phyloP scores from a whole-genome alignment of 495 filamentous ascomycete species.

The Annulohypoxylon moriforme region DNA sequence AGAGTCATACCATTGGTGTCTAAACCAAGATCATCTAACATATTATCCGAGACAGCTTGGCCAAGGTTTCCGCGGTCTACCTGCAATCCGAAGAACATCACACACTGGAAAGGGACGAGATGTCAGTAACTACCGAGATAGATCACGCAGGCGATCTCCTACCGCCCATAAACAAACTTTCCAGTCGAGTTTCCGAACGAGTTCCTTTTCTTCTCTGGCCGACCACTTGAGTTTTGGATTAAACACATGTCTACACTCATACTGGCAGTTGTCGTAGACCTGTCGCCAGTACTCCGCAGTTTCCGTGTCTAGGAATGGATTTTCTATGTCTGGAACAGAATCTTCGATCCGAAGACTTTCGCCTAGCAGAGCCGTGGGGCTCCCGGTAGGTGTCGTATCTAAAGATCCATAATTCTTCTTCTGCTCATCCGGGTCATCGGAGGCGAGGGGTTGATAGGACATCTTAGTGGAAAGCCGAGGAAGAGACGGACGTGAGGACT shows the following conservation, averaged over 20 bases:
- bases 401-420: slow-evolving; percentile 41
- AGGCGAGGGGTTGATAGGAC: slow-evolving; percentile 42
- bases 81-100: slow-evolving; percentile 68
- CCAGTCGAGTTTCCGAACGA: slow-evolving; percentile 66
- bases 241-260: slow-evolving; percentile 63
- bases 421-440: slow-evolving; percentile 40
- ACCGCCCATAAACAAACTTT: slow-evolving; percentile 63
- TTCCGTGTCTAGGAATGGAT: slow-evolving; percentile 50
- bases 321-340: slow-evolving; percentile 34
- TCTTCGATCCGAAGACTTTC: slow-evolving; percentile 34
- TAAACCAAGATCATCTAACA: slow-evolving; percentile 65
- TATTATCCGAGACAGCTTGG: slow-evolving; percentile 66
- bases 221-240: slow-evolving; percentile 66
- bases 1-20: slow-evolving; percentile 60
- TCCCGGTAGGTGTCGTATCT: slow-evolving; percentile 22
- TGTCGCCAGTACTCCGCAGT: slow-evolving; percentile 46
- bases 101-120: slow-evolving; percentile 40
- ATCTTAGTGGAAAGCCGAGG: slow-evolving; percentile 38
- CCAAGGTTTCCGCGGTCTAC: slow-evolving; percentile 68
- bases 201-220: slow-evolving; percentile 61
- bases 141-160: slow-evolving; percentile 42
- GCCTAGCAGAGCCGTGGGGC: slow-evolving; percentile 29
- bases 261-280: slow-evolving; percentile 50
- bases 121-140: slow-evolving; percentile 17
- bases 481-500: slow-evolving; percentile 8